phyloP scores from a whole-genome alignment of 2,329 filamentous ascomycete species.

The Neodidymelliopsis sp. region DNA sequence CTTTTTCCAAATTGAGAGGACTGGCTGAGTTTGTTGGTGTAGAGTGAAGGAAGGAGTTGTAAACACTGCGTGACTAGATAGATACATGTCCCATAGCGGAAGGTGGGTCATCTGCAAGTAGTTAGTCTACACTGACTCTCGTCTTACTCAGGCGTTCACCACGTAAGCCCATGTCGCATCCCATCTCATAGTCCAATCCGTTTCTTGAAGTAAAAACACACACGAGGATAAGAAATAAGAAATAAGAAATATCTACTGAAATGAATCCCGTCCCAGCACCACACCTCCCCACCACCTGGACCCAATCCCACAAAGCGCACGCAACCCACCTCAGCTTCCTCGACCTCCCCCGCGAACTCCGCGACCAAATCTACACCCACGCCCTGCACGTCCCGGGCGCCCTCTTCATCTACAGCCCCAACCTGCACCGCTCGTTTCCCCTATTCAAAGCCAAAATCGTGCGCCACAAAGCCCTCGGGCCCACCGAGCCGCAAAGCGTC shows the following conservation, averaged over 20 bases:
- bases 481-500: slow-evolving; percentile 31
- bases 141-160: neutral
- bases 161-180: too few relatives aligned
- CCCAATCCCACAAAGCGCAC: slow-evolving; percentile 28
- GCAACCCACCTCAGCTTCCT: slow-evolving; percentile 30
- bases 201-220: neutral
- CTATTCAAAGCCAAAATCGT: slow-evolving; percentile 28
- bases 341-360: slow-evolving; percentile 43
- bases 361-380: slow-evolving; percentile 36
- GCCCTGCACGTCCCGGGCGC: slow-evolving; percentile 35
- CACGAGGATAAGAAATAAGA: neutral
- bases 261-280: slow-evolving; percentile 4
- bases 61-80: too few relatives aligned
- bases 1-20: neutral
- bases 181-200: too few relatives aligned
- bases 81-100: too few relatives aligned
- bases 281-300: slow-evolving; percentile 24
- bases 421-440: slow-evolving; percentile 20
- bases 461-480: slow-evolving; percentile 33
- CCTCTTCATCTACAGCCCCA: slow-evolving; percentile 37
- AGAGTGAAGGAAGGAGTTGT: neutral
- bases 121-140: neutral
- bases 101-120: neutral
- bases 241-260: neutral
- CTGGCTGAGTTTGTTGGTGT: neutral